Evolutionary conservation across 768 basidiomycete genomes (phyloP), one percentile per base, ranked within the genome.

Genomic region (Pholiota microspora): DNA sequence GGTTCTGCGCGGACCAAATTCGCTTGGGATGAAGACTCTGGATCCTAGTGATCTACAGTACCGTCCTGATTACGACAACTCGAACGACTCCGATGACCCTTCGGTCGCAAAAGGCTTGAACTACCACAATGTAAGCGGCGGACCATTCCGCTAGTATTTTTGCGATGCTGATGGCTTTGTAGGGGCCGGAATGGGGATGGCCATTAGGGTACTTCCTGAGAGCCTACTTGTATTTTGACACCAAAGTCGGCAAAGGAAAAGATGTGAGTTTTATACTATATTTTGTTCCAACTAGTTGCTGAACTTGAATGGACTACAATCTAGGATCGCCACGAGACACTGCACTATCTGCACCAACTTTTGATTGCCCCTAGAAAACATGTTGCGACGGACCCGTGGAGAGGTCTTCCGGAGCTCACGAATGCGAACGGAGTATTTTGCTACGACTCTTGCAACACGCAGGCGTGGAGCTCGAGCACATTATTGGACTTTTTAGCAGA

Each of bases 121-220:
- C 69, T 95, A 96, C 66, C 92, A 98, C 69, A 86, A 93, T 65
- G 93, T 91, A 58, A 38, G 80, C 70, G 32, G 24, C 35, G 28
- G 48, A 7, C 48, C 32, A 16, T 25, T 13, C 45, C 36, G 34
- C 44, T 55, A 9, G 38, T 18, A 13, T 9, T 4, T 9, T 23
- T 21, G 9, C 32, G 25, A 49, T 64, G 38, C 66, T 44, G 55
- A 59, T 52, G 63, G 60, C 58, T 65, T 57, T 49, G 42, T 49
- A 94, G 85, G 93, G 92, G 15, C 93, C 93, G 3, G 92, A 94
- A 66, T 97, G 93, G 94, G 89, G 88, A 8, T 96, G 94, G 93
- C 93, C 93, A 9, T 72, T 93, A 40, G 97, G 97, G 3, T 98
- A 94, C 74, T 98, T 97, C 80, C 72, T 98, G 58, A 85, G 93